A percentile compares a stretch with the other conserved stretches of the same genome.
phyloP scores from a whole-genome alignment of 2,329 filamentous ascomycete genomes.

The Calonectria hongkongensis region DNA sequence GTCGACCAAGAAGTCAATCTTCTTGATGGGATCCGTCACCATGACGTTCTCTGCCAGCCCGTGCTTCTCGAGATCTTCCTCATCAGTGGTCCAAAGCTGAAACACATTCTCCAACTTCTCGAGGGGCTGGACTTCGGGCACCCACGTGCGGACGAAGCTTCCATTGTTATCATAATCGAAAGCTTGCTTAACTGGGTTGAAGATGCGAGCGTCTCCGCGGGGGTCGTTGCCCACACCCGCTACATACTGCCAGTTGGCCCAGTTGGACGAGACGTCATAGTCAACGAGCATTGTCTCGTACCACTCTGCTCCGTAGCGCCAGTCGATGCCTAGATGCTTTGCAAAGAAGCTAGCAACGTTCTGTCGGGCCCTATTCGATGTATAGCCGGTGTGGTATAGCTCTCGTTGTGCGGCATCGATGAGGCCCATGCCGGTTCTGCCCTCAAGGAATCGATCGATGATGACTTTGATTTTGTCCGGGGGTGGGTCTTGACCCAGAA shows the following conservation, averaged over 20 bases:
- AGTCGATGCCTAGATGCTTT: conserved; percentile 85
- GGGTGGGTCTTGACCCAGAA: conserved; percentile 61
- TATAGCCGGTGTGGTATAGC: conserved; percentile 84
- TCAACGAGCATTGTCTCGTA: conserved; percentile 85
- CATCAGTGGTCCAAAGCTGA: conserved; percentile 80
- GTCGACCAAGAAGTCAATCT: conserved; percentile 78
- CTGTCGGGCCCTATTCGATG: conserved; percentile 84
- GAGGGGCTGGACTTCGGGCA: conserved; percentile 78
- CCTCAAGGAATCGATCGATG: conserved; percentile 77
- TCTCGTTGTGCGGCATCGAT: conserved; percentile 88
- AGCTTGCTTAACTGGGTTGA: conserved; percentile 88
- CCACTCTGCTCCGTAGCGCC: conserved; percentile 88
- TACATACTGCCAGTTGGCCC: conserved; percentile 90
- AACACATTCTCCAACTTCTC: conserved; percentile 76
- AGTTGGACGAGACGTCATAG: conserved; percentile 85
- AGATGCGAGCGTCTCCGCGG: conserved; percentile 80
- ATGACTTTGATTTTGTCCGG: conserved; percentile 67
- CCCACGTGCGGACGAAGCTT: conserved; percentile 83
- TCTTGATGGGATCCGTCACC: conserved; percentile 80
- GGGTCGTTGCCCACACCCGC: conserved; percentile 88
- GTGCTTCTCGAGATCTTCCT: conserved; percentile 73
- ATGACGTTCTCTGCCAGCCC: conserved; percentile 76
- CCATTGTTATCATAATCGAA: conserved; percentile 85
- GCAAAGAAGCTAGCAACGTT: conserved; percentile 85
- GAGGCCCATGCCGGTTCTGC: conserved; percentile 83